Conservation (phyloP, 345 rosid genomes). For the Stellera chamaejasme region DNA sequence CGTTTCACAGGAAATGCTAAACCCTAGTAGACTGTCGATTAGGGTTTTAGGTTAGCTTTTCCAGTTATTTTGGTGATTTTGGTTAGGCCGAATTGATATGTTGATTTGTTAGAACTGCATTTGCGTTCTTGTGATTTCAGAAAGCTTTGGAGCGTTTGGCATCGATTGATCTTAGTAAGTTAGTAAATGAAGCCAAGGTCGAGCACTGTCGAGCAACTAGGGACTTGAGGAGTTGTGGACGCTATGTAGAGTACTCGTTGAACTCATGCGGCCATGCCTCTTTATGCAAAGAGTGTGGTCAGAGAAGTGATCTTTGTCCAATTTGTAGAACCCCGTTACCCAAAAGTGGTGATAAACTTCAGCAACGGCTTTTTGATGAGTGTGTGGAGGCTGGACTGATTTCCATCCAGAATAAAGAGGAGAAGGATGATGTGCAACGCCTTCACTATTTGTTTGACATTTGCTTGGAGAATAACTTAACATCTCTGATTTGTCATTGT, state of each 20-base stretch:
- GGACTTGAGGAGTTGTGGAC: slow-evolving; percentile 84
- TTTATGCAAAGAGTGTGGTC: slow-evolving; percentile 76
- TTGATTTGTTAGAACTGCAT: no score
- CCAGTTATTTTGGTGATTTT: neutral
- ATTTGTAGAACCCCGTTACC: slow-evolving; percentile 58
- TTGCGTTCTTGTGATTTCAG: slow-evolving; percentile 29
- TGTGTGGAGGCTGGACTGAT: slow-evolving; percentile 84
- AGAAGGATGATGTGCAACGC: slow-evolving; percentile 63
- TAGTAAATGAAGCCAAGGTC: slow-evolving; percentile 76
- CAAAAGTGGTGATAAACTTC: slow-evolving; percentile 29
- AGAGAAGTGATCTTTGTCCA: slow-evolving; percentile 82
- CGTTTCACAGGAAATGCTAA: slow-evolving; percentile 1
- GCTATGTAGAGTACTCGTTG: slow-evolving; percentile 56
- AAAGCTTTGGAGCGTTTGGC: slow-evolving; percentile 85
- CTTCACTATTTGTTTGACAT: slow-evolving; percentile 86
- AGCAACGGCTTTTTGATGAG: slow-evolving; percentile 68
- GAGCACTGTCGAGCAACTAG: slow-evolving; percentile 94
- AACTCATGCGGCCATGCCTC: slow-evolving; percentile 91
- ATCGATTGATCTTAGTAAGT: slow-evolving; percentile 56
- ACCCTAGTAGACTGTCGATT: slow-evolving; percentile 5
- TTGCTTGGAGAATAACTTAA: slow-evolving; percentile 79
- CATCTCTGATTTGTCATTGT: slow-evolving; percentile 87
- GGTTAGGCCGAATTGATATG: neutral
- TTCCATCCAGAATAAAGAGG: slow-evolving; percentile 50
- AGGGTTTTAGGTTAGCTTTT: slow-evolving; percentile 12